phyloP scores from a whole-genome alignment of 2,329 filamentous ascomycete genomes.

The Colletotrichum lindemuthianum region DNA sequence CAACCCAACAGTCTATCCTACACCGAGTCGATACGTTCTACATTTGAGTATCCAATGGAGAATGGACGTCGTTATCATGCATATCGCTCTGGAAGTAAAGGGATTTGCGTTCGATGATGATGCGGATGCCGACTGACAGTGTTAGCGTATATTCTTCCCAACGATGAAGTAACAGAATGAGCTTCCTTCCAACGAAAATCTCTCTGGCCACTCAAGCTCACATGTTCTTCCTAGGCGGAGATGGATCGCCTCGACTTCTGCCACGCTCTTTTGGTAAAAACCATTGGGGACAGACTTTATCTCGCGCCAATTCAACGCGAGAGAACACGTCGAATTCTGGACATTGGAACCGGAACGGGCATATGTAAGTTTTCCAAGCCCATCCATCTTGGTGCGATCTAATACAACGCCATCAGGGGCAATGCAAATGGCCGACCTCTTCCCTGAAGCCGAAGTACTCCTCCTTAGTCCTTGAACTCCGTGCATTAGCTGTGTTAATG shows the following conservation, averaged over 20 bases:
- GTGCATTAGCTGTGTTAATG: background rate
- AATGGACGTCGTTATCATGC: slow-evolving; percentile 28
- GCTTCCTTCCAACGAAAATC: background rate
- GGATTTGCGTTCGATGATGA: background rate
- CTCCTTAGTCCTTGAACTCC: background rate
- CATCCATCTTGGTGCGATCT: background rate
- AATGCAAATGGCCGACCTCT: background rate
- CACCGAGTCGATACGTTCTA: background rate
- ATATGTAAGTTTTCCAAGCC: slow-evolving; percentile 55
- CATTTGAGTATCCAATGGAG: slow-evolving; percentile 12
- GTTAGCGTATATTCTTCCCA: slow-evolving; percentile 45
- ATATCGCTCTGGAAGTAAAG: slow-evolving; percentile 17
- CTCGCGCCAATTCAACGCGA: background rate
- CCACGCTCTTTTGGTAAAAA: background rate
- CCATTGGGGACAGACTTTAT: background rate
- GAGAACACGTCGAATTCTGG: slow-evolving; percentile 53
- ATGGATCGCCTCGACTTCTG: slow-evolving; percentile 14
- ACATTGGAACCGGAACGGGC: slow-evolving; percentile 70
- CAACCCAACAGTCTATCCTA: background rate
- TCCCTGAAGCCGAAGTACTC: slow-evolving; percentile 9
- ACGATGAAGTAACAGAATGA: slow-evolving; percentile 43
- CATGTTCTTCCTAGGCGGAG: background rate
- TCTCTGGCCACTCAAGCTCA: background rate
- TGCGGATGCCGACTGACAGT: background rate
- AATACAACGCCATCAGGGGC: background rate